Percentiles rank a stretch among this genome's conserved stretches.
Conservation (phyloP, 1,284 basidiomycete species). For the Waitea zeae region DNA sequence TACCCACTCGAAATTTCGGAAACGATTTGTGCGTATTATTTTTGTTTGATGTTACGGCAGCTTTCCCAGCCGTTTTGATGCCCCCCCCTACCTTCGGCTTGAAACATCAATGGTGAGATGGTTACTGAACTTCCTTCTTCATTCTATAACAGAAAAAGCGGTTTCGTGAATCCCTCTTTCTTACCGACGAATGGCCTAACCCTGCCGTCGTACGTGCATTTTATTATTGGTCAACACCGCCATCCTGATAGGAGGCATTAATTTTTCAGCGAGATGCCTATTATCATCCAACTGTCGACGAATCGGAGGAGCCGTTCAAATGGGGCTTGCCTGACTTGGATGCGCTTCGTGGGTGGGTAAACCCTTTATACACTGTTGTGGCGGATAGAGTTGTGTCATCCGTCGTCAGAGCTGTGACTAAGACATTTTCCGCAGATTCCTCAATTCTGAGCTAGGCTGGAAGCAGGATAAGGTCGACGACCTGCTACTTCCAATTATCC, state of each 20-base stretch:
- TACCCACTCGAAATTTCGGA: conserved; percentile 59
- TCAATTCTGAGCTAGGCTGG: conserved; percentile 82
- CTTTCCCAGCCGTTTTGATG: conserved; percentile 11
- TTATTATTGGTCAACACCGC: neutral
- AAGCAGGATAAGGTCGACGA: conserved; percentile 78
- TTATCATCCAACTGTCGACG: conserved; percentile 78
- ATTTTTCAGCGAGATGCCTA: conserved; percentile 89
- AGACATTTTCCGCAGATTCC: conserved; percentile 54
- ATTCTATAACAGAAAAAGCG: conserved; percentile 79
- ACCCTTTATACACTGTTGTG: too few relatives aligned
- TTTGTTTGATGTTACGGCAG: too few relatives aligned
- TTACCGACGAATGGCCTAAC: conserved; percentile 78
- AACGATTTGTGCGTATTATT: conserved; percentile 59
- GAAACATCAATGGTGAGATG: too few relatives aligned
- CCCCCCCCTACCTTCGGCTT: too few relatives aligned
- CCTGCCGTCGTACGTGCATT: conserved; percentile 51
- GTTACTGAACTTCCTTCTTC: too few relatives aligned
- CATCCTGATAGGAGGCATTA: neutral
- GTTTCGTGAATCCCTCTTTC: conserved; percentile 63
- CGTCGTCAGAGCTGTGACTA: too few relatives aligned
- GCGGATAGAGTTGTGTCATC: too few relatives aligned
- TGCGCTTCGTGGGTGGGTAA: conserved; percentile 62
- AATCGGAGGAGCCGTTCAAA: conserved; percentile 86
- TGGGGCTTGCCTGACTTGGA: conserved; percentile 97
- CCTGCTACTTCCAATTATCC: conserved; percentile 84